phyloP scores from a whole-genome alignment of 805 yeast species.

The Clavispora asparagi region DNA sequence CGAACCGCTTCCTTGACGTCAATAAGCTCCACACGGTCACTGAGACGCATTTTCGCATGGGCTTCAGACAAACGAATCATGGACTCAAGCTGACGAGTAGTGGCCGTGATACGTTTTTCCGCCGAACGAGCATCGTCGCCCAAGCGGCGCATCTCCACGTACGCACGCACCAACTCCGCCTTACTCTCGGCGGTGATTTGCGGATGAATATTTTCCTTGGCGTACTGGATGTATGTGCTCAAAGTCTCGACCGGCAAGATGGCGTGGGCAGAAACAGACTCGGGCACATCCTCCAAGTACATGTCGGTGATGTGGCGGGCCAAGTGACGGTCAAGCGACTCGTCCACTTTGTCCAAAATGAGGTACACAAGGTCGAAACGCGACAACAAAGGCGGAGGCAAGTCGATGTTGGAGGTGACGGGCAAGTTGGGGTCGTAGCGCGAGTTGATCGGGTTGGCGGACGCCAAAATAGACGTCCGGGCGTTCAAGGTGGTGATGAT shows the following conservation, averaged over 20 bases:
- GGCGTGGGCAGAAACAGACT: constrained; percentile 60
- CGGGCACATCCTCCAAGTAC: constrained; percentile 86
- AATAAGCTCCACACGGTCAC: constrained; percentile 59
- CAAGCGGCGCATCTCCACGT: constrained; percentile 88
- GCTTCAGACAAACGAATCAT: constrained; percentile 95
- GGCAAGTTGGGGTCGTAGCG: constrained; percentile 93
- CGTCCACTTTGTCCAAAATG: constrained; percentile 89
- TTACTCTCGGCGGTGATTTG: constrained; percentile 75
- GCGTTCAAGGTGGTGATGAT: constrained; percentile 96
- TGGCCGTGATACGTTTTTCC: constrained; percentile 93
- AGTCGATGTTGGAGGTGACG: constrained; percentile 89
- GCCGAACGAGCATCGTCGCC: constrained; percentile 87
- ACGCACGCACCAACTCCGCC: constrained; percentile 75
- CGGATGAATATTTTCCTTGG: constrained; percentile 84
- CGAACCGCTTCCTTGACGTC: constrained; percentile 95
- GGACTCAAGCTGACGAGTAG: constrained; percentile 93
- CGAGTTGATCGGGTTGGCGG: constrained; percentile 96
- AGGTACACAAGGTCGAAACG: constrained; percentile 93
- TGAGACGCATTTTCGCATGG: constrained; percentile 92
- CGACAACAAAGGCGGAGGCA: constrained; percentile 93
- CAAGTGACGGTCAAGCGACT: constrained; percentile 72
- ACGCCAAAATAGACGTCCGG: constrained; percentile 89
- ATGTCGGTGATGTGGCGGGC: constrained; percentile 88
- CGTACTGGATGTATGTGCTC: constrained; percentile 87
- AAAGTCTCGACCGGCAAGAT: constrained; percentile 82